Conservation (phyloP, 306 rosid species). For the Cucumis melo region DNA sequence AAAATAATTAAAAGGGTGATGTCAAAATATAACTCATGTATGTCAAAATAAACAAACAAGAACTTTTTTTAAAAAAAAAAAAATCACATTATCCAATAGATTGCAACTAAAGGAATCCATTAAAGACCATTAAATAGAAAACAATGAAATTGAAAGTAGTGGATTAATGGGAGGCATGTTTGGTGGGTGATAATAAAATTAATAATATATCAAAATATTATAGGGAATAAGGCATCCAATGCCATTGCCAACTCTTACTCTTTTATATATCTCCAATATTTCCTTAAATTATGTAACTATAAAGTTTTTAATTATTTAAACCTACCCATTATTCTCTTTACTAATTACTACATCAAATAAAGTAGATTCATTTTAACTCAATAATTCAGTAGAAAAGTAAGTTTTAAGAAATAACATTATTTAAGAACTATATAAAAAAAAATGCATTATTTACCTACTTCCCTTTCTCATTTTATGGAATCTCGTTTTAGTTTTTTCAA, state of each 20-base stretch:
- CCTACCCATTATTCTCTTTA: no score
- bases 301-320: background rate
- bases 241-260: background rate
- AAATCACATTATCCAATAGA: background rate
- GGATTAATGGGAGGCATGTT: background rate
- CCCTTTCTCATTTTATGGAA: background rate
- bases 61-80: no score
- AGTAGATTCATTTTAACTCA: no score
- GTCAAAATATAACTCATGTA: no score
- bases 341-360: no score
- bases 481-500: no score
- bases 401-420: no score
- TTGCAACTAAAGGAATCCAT: background rate
- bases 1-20: no score
- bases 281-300: background rate
- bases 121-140: background rate
- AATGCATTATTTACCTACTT: no score
- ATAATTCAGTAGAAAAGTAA: no score
- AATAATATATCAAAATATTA: background rate
- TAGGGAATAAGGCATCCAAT: background rate
- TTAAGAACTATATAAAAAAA: no score
- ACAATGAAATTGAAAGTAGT: background rate
- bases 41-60: no score
- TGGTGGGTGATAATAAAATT: background rate
- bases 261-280: background rate